These are phyloP conservation scores for Eimeria mitis DNA, from an alignment of 169 alveolate genomes.

Conservation along the genomic window DNA sequence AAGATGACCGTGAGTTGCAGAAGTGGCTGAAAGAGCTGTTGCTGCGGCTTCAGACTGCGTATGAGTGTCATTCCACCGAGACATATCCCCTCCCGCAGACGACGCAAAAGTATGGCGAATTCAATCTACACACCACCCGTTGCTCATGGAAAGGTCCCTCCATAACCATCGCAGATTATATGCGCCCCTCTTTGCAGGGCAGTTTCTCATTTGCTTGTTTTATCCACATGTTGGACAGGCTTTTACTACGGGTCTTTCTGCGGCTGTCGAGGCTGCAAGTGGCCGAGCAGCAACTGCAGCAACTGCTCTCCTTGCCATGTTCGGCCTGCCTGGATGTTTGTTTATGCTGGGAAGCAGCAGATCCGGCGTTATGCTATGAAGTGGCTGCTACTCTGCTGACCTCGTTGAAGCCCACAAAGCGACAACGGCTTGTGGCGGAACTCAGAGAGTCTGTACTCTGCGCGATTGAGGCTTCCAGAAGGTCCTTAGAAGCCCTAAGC, in stretches of 20 bases:
- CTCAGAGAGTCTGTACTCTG: slow-evolving; percentile 14
- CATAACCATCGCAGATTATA: not conserved
- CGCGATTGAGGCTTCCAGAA: slow-evolving; percentile 22
- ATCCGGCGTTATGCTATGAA: slow-evolving; percentile 6
- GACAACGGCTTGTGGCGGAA: slow-evolving; percentile 40
- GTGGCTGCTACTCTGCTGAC: slow-evolving; percentile 49
- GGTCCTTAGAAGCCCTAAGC: not conserved
- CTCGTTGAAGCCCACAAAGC: slow-evolving; percentile 63
- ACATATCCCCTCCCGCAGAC: slow-evolving; percentile 6
- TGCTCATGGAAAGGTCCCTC: not conserved
- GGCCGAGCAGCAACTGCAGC: slow-evolving; percentile 27
- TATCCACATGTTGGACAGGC: not conserved
- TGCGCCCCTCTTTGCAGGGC: not conserved
- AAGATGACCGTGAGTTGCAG: slow-evolving; percentile 1
- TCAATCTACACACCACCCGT: not conserved
- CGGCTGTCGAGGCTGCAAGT: slow-evolving; percentile 57
- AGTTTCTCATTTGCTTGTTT: not conserved
- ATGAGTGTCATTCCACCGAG: slow-evolving; percentile 27
- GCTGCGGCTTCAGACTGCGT: slow-evolving; percentile 22
- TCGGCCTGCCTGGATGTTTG: slow-evolving; percentile 58
- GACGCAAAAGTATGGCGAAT: slow-evolving; percentile 21
- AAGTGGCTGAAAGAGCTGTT: slow-evolving; percentile 43
- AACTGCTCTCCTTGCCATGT: slow-evolving; percentile 25
- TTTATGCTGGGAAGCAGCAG: slow-evolving; percentile 61
- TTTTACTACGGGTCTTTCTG: slow-evolving; percentile 54